These are phyloP conservation scores for Pseudisothecium myosuroides DNA, from an alignment of 225 moss, liverwort and hornwort species.

Conservation along the genomic window DNA sequence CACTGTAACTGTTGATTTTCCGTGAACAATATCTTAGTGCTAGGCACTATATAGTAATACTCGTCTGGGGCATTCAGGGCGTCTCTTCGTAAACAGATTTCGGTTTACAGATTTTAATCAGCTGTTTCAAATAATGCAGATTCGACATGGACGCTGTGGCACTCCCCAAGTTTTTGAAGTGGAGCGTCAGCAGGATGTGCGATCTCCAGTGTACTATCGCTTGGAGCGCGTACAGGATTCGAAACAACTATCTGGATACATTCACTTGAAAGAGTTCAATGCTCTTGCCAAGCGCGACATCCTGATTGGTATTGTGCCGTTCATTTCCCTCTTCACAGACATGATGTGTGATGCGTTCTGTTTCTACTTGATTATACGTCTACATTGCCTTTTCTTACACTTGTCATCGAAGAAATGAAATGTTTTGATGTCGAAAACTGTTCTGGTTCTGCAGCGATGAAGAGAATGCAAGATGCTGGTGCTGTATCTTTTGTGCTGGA, in stretches of 20 bases:
- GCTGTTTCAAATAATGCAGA: constrained; percentile 24
- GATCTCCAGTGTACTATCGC: constrained; percentile 91
- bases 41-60: neutral
- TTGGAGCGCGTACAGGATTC: constrained; percentile 53
- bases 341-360: neutral
- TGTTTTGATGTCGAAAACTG: neutral
- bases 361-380: neutral
- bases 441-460: constrained; percentile 53
- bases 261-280: constrained; percentile 84
- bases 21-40: neutral
- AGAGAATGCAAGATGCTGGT: constrained; percentile 78
- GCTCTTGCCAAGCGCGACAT: constrained; percentile 88
- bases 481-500: constrained; percentile 79
- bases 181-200: constrained; percentile 82
- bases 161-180: constrained; percentile 51
- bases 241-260: constrained; percentile 43
- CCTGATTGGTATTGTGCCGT: constrained; percentile 42
- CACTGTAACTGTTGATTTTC: neutral
- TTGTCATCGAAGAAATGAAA: neutral
- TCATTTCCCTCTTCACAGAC: neutral
- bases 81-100: neutral
- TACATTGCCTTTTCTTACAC: neutral
- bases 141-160: constrained; percentile 73
- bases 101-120: neutral
- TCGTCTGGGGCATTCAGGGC: neutral